phyloP scores from a whole-genome alignment of 2,329 filamentous ascomycete species.

The Epichloe coenophiala region DNA sequence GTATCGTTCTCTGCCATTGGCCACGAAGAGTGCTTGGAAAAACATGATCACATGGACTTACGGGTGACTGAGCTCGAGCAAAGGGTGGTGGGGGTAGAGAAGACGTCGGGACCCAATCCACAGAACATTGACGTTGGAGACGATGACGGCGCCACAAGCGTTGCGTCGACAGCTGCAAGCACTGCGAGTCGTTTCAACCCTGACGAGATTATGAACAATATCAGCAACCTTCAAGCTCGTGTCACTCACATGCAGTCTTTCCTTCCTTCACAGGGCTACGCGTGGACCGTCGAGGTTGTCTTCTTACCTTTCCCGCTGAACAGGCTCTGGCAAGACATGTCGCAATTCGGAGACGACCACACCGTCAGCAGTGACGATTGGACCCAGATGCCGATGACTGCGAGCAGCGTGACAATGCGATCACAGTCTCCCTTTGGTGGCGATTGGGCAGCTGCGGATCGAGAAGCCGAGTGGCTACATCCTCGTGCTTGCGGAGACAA shows the following conservation, averaged over 20 bases:
- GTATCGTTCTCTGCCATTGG: slow-evolving; percentile 51
- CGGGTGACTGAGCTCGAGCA: slow-evolving; percentile 57
- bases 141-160: slow-evolving; percentile 32
- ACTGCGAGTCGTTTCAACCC: slow-evolving; percentile 24
- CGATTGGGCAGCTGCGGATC: slow-evolving; percentile 32
- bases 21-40: slow-evolving; percentile 58
- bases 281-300: slow-evolving; percentile 66
- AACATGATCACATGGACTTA: slow-evolving; percentile 51
- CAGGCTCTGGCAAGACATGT: slow-evolving; percentile 37
- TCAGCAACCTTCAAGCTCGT: slow-evolving; percentile 36
- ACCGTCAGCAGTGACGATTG: slow-evolving; percentile 32
- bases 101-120: slow-evolving; percentile 37
- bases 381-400: slow-evolving; percentile 39
- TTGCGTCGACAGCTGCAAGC: slow-evolving; percentile 32
- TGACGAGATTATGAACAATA: slow-evolving; percentile 34
- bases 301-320: slow-evolving; percentile 56
- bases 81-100: slow-evolving; percentile 45
- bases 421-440: slow-evolving; percentile 33
- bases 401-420: slow-evolving; percentile 29
- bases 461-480: slow-evolving; percentile 46
- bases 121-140: slow-evolving; percentile 22
- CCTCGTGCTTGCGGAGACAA: slow-evolving; percentile 54
- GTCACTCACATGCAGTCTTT: slow-evolving; percentile 44
- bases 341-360: slow-evolving; percentile 31
- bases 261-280: slow-evolving; percentile 46